Evolutionary conservation across 768 basidiomycete species (phyloP), one percentile per base, ranked within the genome.

Genomic region (Suillus americanus): DNA sequence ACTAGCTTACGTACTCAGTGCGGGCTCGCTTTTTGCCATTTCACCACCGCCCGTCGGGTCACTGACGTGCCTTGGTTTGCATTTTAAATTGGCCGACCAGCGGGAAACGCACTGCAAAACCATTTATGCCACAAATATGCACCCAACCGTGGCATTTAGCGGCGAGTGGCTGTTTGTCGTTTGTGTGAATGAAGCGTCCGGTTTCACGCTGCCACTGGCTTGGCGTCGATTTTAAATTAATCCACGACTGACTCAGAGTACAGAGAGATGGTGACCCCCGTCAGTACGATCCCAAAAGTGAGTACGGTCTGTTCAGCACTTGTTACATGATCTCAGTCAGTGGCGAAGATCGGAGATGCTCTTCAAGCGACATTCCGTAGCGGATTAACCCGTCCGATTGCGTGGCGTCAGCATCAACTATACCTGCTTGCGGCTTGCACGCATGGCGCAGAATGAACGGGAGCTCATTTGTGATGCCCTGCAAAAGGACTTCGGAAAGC

Each of bases 331-430:
- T 40, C 30, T 57, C 33, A 45, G 35, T 23, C 25, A 14, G 66
- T 13, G 23, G 46, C 28, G 7, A 55, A 81, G 80, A 77, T 79
- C 64, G 72, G 78, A 66, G 75, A 74, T 13, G 43, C 68, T 1
- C 71, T 90, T 7, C 76, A 73, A 7, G 71, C 75, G 40, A 83
- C 83, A 6, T 91, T 90, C 75, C 73, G 73, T n/a, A 67, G 79
- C 0, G 85, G 86, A 3, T 67, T 77, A 45, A 83, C 86, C 0
- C 80, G 78, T n/a, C 76, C 85, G 3, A 68, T 91, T 45, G 74
- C 75, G 65, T 92, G 84, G 82, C 83, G 91, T 18, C 83, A 84
- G 62, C 80, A 83, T 54, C 91, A 93, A 67, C 80, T 92, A 51
- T 78, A 80, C 51, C 86, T n/a, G n/a, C n/a, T n/a, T n/a, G n/a